A percentile compares a stretch with the other conserved stretches of the same genome.
These are phyloP conservation scores for Datisca glomerata DNA, from an alignment of 306 rosid genomes.

Conservation along the genomic window DNA sequence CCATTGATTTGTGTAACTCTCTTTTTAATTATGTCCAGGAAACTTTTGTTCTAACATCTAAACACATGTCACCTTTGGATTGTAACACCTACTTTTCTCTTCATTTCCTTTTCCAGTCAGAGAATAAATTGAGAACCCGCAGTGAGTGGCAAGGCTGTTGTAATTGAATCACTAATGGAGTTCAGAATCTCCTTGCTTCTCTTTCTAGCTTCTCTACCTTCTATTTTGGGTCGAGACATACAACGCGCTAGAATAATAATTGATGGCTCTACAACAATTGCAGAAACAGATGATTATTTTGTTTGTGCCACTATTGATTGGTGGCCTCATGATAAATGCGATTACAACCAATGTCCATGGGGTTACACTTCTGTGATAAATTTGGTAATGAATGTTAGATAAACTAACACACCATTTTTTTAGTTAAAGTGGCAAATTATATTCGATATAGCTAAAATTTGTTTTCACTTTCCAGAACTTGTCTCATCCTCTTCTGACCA, in stretches of 20 bases:
- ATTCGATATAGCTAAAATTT: neutral
- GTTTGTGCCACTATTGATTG: slow-evolving; percentile 96
- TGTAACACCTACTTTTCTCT: no score
- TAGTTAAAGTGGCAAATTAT: neutral
- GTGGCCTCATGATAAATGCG: slow-evolving; percentile 93
- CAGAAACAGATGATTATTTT: slow-evolving; percentile 54
- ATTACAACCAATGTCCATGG: slow-evolving; percentile 90
- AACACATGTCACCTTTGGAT: no score
- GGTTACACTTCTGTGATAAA: slow-evolving; percentile 58
- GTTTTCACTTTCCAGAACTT: slow-evolving; percentile 54
- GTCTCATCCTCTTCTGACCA: slow-evolving; percentile 59
- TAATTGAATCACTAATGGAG: slow-evolving; percentile 35
- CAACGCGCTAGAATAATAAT: slow-evolving; percentile 30
- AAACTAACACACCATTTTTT: neutral
- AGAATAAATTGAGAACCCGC: no score
- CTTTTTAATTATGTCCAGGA: no score
- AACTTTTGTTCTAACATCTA: no score
- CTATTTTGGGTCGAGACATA: slow-evolving; percentile 35
- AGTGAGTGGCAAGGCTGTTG: neutral
- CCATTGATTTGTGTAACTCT: no score
- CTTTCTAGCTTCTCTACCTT: slow-evolving; percentile 35
- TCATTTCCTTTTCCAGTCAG: slow-evolving; percentile 2
- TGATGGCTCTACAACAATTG: slow-evolving; percentile 35
- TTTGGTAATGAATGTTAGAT: slow-evolving; percentile 35
- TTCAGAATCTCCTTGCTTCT: slow-evolving; percentile 34